Percentiles rank a stretch among this genome's conserved stretches.
These are phyloP conservation scores for Cajanus cajan DNA, from an alignment of 306 rosid species.

Conservation along the genomic window DNA sequence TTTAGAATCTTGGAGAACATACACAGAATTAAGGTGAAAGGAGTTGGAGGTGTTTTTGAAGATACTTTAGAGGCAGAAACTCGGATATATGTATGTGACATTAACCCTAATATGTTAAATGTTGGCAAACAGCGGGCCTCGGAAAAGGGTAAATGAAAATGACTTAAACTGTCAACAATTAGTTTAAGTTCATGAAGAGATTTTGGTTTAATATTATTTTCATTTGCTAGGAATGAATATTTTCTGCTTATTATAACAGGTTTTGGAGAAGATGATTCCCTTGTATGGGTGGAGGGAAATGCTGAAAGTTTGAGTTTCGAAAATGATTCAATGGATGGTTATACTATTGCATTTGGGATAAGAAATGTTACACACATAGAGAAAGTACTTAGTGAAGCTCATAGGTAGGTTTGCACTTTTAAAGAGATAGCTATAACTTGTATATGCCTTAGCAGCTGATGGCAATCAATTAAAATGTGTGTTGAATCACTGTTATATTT, in stretches of 20 bases:
- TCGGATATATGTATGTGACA: constrained; percentile 78
- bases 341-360: constrained; percentile 96
- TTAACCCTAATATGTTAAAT: constrained; percentile 84
- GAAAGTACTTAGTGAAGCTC: constrained; percentile 81
- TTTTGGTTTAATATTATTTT: constrained; percentile 5
- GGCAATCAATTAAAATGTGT: constrained; percentile 10
- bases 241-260: constrained; percentile 48
- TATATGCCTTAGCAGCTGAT: not conserved
- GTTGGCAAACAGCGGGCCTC: constrained; percentile 74
- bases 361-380: constrained; percentile 95
- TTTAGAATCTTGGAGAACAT: constrained; percentile 75
- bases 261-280: constrained; percentile 68
- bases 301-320: constrained; percentile 73
- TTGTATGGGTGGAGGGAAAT: constrained; percentile 86
- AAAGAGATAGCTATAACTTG: constrained; percentile 21
- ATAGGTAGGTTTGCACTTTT: constrained; percentile 50
- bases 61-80: constrained; percentile 65
- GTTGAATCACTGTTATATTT: not conserved
- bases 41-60: constrained; percentile 47
- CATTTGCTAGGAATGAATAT: constrained; percentile 30
- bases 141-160: constrained; percentile 62
- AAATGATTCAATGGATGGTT: constrained; percentile 89
- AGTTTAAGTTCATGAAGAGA: constrained; percentile 9
- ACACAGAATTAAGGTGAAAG: constrained; percentile 70
- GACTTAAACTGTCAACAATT: not conserved